Base-by-base conservation (phyloP, 2,329 filamentous ascomycete species). In the Hymenoscyphus repandus region DNA sequence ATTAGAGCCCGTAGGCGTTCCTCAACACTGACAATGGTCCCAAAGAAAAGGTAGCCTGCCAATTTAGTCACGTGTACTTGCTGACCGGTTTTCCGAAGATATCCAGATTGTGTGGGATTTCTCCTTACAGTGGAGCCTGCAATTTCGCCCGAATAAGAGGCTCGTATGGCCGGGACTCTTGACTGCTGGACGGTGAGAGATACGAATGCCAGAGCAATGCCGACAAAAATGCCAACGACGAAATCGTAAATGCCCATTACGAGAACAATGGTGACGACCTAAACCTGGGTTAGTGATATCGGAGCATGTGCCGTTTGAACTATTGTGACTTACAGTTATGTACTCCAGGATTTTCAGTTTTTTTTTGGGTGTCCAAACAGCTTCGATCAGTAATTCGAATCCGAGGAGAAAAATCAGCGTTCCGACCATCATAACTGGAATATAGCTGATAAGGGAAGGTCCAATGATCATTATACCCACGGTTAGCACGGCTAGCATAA, bases 171-270 rank as follows among this genome's bases (percentile, higher is more conserved):
- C 1, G 91, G 90, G 31, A 95, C 86, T 48, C 87, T 82, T 1
- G 93, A 96, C 9, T 90, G 92, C 67, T 97, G 91, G 22, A 96
- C 84, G 27, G 96, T 89, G 56, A 95, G 86, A 41, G 89, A 92
- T 20, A 95, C 79, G 64, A 95, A 97, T 0, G 93, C 93, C 40
- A 99, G 75, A 1, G 95, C 77, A 49, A 99, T 95, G 4, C 93
- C 93, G 30, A 96, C 80, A 10, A 93, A 83, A 40, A 99, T 96
- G 17, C 93, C 93, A 27, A 90, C 82, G 3, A 99, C 93, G 65
- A 99, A 99, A 69, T 99, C 93, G 70, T 95, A 92, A 9, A 90
- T 83, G 1, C 93, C 93, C 93, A 99, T 99, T 36, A 95, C 89
- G 17, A 96, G 73, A 1, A 96, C 90, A 58, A 97, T 97, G 34